Evolutionary conservation across 257 asterid species (phyloP).

Genomic region (Verbascum thapsus): DNA sequence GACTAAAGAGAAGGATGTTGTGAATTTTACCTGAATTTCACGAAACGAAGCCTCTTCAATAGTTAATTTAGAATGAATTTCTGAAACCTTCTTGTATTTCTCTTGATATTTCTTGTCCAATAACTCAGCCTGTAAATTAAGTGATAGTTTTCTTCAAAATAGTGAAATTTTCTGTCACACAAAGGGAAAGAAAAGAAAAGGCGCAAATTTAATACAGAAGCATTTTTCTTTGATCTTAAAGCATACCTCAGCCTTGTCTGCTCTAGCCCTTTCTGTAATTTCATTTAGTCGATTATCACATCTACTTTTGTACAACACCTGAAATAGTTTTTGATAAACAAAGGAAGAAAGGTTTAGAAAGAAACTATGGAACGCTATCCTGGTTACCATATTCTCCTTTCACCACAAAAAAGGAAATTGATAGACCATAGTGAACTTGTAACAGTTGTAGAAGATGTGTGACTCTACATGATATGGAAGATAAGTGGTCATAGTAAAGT

Average conservation of each 20-base stretch:
- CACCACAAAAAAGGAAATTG: constrained; percentile 9
- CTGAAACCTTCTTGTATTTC: constrained; percentile 67
- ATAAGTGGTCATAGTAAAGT: constrained; percentile 18
- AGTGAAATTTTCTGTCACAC: neutral
- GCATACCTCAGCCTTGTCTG: constrained; percentile 88
- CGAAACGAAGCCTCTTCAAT: constrained; percentile 74
- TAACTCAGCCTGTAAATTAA: constrained; percentile 51
- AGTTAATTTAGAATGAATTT: constrained; percentile 64
- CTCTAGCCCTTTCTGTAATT: constrained; percentile 92
- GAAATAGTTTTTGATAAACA: constrained; percentile 32
- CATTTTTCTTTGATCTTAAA: constrained; percentile 17
- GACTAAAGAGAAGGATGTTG: neutral
- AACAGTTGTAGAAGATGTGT: constrained; percentile 5
- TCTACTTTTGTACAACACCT: constrained; percentile 97
- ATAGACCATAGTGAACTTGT: constrained; percentile 7
- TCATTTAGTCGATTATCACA: constrained; percentile 98
- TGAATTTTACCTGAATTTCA: constrained; percentile 51
- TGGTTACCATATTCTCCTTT: constrained; percentile 3
- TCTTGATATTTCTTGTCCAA: constrained; percentile 67
- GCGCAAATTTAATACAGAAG: constrained; percentile 11
- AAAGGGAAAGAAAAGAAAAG: constrained; percentile 8
- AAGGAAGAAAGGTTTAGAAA: neutral
- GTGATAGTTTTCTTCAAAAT: neutral
- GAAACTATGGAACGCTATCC: neutral
- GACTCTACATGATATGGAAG: constrained; percentile 22